Conservation (phyloP, 1,284 basidiomycete genomes). For the Spongispora temasekensis region DNA sequence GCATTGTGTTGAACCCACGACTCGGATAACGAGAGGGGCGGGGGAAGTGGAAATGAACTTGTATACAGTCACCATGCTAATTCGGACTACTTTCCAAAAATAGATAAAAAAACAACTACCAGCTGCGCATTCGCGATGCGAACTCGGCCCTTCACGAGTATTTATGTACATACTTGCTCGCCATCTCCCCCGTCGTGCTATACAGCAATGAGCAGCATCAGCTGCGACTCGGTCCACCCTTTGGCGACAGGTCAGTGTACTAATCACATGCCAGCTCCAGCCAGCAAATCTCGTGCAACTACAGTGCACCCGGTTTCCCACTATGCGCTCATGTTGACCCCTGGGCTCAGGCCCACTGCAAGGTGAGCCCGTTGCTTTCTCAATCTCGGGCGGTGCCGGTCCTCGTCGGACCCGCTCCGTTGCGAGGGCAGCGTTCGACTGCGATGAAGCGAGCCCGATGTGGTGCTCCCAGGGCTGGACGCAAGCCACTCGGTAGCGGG, state of each 20-base stretch:
- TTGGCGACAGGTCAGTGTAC: slow-evolving; percentile 22
- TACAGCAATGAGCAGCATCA: slow-evolving; percentile 16
- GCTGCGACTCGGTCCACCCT: slow-evolving; percentile 13
- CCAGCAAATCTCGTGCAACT: slow-evolving; percentile 2
- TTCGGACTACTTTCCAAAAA: too few species aligned
- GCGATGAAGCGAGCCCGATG: slow-evolving; percentile 40
- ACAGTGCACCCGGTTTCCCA: background rate
- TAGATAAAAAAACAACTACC: too few species aligned
- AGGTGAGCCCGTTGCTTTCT: slow-evolving; percentile 50
- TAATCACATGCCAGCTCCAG: slow-evolving; percentile 5
- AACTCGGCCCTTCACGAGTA: too few species aligned
- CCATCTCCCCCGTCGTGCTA: too few species aligned
- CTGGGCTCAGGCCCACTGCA: slow-evolving; percentile 21
- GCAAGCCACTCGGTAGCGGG: slow-evolving; percentile 46
- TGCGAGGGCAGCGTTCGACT: slow-evolving; percentile 62
- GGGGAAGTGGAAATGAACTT: background rate
- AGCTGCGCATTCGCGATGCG: too few species aligned
- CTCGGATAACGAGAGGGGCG: background rate
- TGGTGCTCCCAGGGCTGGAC: slow-evolving; percentile 25
- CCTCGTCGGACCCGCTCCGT: slow-evolving; percentile 37
- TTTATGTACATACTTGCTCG: too few species aligned
- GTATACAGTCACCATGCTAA: background rate
- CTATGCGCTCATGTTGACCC: slow-evolving; percentile 28
- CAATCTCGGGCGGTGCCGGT: slow-evolving; percentile 42
- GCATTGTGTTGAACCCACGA: slow-evolving; percentile 15